These are phyloP conservation scores for Lagerstroemia speciosa DNA, from an alignment of 345 rosid species.

Conservation along the genomic window DNA sequence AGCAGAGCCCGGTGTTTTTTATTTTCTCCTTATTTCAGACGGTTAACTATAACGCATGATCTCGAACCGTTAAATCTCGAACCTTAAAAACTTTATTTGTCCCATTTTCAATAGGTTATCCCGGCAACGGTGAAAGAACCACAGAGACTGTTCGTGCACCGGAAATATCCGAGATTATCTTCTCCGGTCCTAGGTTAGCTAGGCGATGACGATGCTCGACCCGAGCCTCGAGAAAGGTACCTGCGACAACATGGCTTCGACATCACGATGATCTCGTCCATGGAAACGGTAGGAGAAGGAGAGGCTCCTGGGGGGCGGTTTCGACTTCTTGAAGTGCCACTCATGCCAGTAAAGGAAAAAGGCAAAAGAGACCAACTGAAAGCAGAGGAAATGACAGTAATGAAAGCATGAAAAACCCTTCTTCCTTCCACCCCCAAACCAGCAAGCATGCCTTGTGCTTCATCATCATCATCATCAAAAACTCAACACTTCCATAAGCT, in stretches of 20 bases:
- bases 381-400: neutral
- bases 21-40: too few species aligned
- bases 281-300: too few species aligned
- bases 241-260: neutral
- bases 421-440: neutral
- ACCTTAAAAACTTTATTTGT: too few species aligned
- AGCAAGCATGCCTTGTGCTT: neutral
- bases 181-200: neutral
- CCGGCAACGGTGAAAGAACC: too few species aligned
- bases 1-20: too few species aligned
- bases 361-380: neutral
- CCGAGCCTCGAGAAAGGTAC: neutral
- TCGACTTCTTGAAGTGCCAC: neutral
- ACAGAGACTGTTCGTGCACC: too few species aligned
- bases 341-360: neutral
- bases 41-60: too few species aligned
- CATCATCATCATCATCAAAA: slow-evolving; percentile 35
- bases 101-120: too few species aligned
- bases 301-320: neutral
- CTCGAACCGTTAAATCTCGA: too few species aligned
- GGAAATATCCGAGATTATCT: neutral
- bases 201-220: neutral
- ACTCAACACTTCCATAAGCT: slow-evolving; percentile 46
- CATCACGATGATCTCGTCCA: neutral
- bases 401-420: neutral